These are phyloP conservation scores for Monilinia vaccinii-corymbosi DNA, from an alignment of 2,329 filamentous ascomycete species.

Conservation along the genomic window DNA sequence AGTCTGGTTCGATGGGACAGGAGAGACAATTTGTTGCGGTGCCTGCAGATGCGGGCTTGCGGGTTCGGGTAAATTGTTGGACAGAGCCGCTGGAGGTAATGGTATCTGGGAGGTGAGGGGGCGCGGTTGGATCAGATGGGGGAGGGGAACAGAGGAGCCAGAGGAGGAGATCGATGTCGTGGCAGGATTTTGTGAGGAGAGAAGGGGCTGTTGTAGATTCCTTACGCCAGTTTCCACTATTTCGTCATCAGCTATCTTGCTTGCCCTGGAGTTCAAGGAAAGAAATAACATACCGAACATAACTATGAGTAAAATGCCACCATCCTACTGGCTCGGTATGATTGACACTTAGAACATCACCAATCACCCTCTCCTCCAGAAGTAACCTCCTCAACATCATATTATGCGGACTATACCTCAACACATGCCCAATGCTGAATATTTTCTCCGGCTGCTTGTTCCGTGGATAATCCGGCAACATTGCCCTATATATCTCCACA, in stretches of 20 bases:
- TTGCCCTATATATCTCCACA: conserved; percentile 58
- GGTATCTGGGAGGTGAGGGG: conserved; percentile 43
- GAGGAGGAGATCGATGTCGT: conserved; percentile 86
- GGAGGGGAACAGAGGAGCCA: conserved; percentile 73
- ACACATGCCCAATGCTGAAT: conserved; percentile 88
- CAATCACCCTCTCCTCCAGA: conserved; percentile 65
- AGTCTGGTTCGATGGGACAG: conserved; percentile 65
- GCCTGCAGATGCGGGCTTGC: conserved; percentile 70
- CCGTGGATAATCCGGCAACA: conserved; percentile 34
- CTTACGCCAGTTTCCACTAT: conserved; percentile 82
- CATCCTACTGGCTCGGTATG: conserved; percentile 93
- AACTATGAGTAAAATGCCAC: conserved; percentile 92
- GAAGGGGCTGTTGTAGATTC: conserved; percentile 69
- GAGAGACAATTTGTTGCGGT: conserved; percentile 77
- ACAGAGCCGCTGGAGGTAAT: conserved; percentile 65
- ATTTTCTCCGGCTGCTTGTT: conserved; percentile 38
- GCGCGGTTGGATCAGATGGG: conserved; percentile 22
- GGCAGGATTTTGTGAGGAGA: conserved; percentile 88
- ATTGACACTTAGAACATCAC: conserved; percentile 75
- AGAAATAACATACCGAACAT: conserved; percentile 50
- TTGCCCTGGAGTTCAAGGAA: not conserved
- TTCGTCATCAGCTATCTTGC: conserved; percentile 5
- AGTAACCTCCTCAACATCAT: conserved; percentile 72
- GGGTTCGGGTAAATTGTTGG: conserved; percentile 64
- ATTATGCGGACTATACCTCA: conserved; percentile 91